A percentile compares a stretch with the other conserved stretches of the same genome.
phyloP scores from a whole-genome alignment of 2,329 filamentous ascomycete species.

The Sclerotiophoma versabilis region DNA sequence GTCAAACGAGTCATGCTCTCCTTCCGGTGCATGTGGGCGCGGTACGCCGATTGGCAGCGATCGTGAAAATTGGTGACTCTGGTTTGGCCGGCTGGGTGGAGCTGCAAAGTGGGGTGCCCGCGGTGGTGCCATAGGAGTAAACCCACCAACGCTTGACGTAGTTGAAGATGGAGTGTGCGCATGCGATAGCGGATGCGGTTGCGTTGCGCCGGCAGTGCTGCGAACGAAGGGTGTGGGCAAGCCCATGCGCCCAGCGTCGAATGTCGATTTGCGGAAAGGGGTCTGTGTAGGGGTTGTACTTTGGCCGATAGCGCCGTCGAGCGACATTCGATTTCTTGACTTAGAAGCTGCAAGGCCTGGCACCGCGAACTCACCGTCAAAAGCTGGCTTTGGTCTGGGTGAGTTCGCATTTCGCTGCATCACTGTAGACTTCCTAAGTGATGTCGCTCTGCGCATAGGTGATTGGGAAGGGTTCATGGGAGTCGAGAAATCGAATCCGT shows the following conservation, averaged over 20 bases:
- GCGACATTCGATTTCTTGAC: conserved; percentile 73
- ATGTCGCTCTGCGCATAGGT: conserved; percentile 63
- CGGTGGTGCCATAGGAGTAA: conserved; percentile 49
- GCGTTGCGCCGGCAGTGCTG: conserved; percentile 28
- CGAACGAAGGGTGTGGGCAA: conserved; percentile 32
- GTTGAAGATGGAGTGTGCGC: conserved; percentile 88
- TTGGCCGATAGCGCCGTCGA: conserved; percentile 78
- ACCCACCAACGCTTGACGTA: conserved; percentile 76
- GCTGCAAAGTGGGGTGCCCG: conserved; percentile 40
- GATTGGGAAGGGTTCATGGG: conserved; percentile 41
- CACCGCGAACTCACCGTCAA: conserved; percentile 60
- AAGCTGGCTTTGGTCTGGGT: conserved; percentile 47
- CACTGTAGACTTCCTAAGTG: conserved; percentile 83
- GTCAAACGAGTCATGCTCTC: conserved; percentile 65
- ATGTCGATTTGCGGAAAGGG: conserved; percentile 51
- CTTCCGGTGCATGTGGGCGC: conserved; percentile 58
- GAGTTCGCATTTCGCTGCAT: conserved; percentile 73
- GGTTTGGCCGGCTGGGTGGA: conserved; percentile 27
- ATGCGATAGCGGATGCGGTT: conserved; percentile 82
- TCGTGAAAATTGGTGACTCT: conserved; percentile 66
- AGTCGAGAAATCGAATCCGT: conserved; percentile 48
- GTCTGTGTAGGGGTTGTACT: conserved; percentile 71
- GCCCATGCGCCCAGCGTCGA: conserved; percentile 40
- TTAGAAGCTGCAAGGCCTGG: conserved; percentile 63
- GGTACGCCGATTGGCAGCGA: conserved; percentile 74